Percentiles rank a stretch among this genome's conserved stretches.
phyloP scores from a whole-genome alignment of 768 basidiomycete species.

The Termitomyces sp. region DNA sequence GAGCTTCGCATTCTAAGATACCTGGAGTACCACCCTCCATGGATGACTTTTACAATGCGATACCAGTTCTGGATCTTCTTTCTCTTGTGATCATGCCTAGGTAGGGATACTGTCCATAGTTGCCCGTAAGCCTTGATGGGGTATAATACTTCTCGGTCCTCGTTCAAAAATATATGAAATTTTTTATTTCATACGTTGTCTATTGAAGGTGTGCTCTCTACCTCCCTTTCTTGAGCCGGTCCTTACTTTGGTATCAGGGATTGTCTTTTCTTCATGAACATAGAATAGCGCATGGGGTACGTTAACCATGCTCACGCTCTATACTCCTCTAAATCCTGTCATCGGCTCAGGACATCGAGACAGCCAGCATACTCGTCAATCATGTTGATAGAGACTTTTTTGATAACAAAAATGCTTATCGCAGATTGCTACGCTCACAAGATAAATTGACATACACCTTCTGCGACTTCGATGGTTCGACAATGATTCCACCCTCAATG shows the following conservation, averaged over 20 bases:
- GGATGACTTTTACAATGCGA: neutral
- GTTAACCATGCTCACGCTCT: neutral
- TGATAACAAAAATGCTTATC: neutral
- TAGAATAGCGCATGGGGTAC: slow-evolving; percentile 19
- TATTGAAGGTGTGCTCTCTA: slow-evolving; percentile 13
- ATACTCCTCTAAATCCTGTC: neutral
- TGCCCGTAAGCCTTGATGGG: neutral
- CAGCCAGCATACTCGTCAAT: neutral
- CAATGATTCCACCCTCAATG: neutral
- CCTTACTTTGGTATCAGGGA: slow-evolving; percentile 8
- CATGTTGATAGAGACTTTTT: neutral
- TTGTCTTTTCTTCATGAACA: slow-evolving; percentile 15
- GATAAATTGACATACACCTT: slow-evolving; percentile 12
- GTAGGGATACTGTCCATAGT: neutral
- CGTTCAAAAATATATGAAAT: neutral
- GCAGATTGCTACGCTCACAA: slow-evolving; percentile 4
- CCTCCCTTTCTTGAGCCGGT: neutral
- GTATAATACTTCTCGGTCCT: neutral
- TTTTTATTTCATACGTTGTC: neutral
- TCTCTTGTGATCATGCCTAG: slow-evolving; percentile 27
- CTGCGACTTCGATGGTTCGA: neutral
- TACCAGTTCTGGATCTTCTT: slow-evolving; percentile 16
- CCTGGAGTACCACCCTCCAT: neutral
- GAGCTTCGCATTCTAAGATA: neutral
- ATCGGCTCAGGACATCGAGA: neutral